Base-by-base conservation (phyloP, 805 yeast genomes). In the Sungouiozyma ichnusensis region DNA sequence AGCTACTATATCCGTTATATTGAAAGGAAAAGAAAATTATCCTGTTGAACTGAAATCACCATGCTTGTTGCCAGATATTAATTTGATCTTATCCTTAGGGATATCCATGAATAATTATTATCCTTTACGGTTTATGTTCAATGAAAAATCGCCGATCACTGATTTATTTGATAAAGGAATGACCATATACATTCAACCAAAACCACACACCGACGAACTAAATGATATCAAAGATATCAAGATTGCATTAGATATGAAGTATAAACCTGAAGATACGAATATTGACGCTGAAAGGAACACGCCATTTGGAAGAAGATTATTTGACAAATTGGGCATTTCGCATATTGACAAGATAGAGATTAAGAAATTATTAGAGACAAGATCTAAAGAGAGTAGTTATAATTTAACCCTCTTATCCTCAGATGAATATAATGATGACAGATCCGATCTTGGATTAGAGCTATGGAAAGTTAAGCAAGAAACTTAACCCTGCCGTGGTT, bases 61-160 rank as follows among this genome's bases (percentile, higher is more conserved):
- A 0, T 76, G 83, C 47, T 61, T 85, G 36, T 55, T 87, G 35
- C 92, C 95, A 0, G 71, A 73, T 24, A 52, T 81, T 20, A 65
- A 68, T 13, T 62, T 63, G 0, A 76, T 86, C 7, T 44, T 53
- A 7, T 62, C 63, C 5, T 69, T 86, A 2, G 64, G 65, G 35
- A 71, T 80, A 0, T 50, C 58, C 2, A 66, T 73, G 3, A 58
- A 68, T 2, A 73, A 72, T 11, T 76, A 75, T 54, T 79, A 77
- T 50, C 74, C 76, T 2, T 58, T 75, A 38, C 64, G 67, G 2
- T 55, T 68, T n/a, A 48, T 54, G 13, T 68, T 70, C 50, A 54
- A 67, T 40, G 47, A 56, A 2, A 46, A 43, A 9, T 65, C 52
- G 3, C 41, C 46, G 13, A 48, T 55, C 2, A 36, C 41, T 13